Conservation (phyloP, 108 stramenopile species). For the Nitzschia inconspicua region DNA sequence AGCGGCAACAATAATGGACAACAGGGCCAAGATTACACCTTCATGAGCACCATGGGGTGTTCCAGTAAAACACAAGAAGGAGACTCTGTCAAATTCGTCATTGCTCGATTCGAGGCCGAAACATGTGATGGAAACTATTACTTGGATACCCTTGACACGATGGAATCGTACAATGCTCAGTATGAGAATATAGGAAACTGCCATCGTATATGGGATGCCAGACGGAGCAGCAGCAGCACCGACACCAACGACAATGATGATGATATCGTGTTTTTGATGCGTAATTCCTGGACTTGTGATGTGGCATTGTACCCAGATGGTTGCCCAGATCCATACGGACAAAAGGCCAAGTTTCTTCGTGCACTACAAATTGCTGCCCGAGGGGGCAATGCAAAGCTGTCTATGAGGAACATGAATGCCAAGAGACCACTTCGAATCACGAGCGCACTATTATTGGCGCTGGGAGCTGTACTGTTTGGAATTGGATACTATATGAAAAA, state of each 20-base stretch:
- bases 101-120: slow-evolving; percentile 24
- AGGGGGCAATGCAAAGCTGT: slow-evolving; percentile 13
- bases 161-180: slow-evolving; percentile 31
- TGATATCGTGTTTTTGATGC: slow-evolving; percentile 4
- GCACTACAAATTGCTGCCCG: slow-evolving; percentile 10
- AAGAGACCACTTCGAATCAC: slow-evolving; percentile 14
- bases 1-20: not conserved
- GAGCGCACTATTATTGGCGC: not conserved
- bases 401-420: slow-evolving; percentile 22
- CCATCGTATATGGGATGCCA: slow-evolving; percentile 25
- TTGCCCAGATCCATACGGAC: slow-evolving; percentile 56
- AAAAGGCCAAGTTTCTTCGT: slow-evolving; percentile 15
- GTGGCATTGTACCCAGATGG: slow-evolving; percentile 36
- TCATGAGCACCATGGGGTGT: slow-evolving; percentile 33
- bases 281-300: slow-evolving; percentile 42
- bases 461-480: not conserved
- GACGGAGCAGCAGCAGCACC: too few relatives aligned
- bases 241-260: slow-evolving; percentile 1
- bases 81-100: slow-evolving; percentile 26
- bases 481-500: not conserved
- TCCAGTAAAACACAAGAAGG: slow-evolving; percentile 25
- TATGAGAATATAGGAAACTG: slow-evolving; percentile 21
- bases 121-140: slow-evolving; percentile 41
- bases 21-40: slow-evolving; percentile 1
- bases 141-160: slow-evolving; percentile 2